A percentile compares a stretch with the other conserved stretches of the same genome.
Conservation (phyloP, 2,329 filamentous ascomycete species). For the Fusarium sp. region DNA sequence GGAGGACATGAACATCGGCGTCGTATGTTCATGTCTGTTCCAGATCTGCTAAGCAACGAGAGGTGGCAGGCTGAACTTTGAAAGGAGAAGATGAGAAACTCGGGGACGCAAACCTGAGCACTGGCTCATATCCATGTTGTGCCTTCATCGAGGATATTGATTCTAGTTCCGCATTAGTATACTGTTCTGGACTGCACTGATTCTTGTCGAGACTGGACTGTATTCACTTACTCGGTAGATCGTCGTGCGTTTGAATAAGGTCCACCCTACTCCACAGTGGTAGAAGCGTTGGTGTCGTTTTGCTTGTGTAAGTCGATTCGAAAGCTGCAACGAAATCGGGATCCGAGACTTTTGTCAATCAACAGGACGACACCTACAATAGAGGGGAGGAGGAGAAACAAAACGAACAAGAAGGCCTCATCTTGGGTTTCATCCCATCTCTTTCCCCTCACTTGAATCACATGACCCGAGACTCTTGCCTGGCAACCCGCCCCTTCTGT, state of each 20-base stretch:
- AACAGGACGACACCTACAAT: conserved; percentile 16
- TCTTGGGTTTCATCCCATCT: conserved; percentile 44
- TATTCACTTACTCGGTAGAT: conserved; percentile 19
- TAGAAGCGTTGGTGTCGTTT: conserved; percentile 3
- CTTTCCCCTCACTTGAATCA: conserved; percentile 50
- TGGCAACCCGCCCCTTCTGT: conserved; percentile 38
- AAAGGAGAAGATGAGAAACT: not conserved
- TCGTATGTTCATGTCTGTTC: not conserved
- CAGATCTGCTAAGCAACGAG: not conserved
- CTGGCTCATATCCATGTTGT: not conserved
- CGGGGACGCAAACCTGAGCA: conserved; percentile 1
- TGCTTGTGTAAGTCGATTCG: conserved; percentile 1
- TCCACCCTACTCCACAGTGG: conserved; percentile 31
- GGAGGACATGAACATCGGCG: not conserved
- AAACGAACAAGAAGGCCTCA: conserved; percentile 27
- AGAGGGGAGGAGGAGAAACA: conserved; percentile 13
- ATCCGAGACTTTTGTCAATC: not conserved
- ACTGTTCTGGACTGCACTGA: not conserved
- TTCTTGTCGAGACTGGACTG: not conserved
- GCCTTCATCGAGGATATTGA: not conserved
- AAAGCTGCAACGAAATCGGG: conserved; percentile 23
- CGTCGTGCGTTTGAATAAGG: not conserved
- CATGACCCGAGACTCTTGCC: conserved; percentile 44
- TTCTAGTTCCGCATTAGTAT: conserved; percentile 22
- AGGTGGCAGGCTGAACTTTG: not conserved